These are phyloP conservation scores for Aspergillus brasiliensis DNA, from an alignment of 2,329 filamentous ascomycete genomes.

Conservation along the genomic window DNA sequence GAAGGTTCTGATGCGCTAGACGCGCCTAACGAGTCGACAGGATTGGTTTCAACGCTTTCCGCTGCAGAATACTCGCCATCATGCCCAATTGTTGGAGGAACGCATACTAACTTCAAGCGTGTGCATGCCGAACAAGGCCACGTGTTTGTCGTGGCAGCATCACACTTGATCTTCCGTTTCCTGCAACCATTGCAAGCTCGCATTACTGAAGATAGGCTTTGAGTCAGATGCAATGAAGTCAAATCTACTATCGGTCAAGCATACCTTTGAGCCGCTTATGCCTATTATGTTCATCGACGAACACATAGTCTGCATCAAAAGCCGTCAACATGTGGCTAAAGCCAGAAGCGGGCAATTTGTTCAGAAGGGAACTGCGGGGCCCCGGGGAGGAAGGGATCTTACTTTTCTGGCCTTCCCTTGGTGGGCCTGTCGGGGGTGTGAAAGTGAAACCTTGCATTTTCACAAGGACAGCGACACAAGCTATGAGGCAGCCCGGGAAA, in stretches of 20 bases:
- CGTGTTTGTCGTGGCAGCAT: conserved; percentile 93
- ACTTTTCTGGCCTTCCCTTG: conserved; percentile 83
- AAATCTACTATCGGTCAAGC: conserved; percentile 18
- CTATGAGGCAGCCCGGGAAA: conserved; percentile 21
- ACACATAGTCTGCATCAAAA: conserved; percentile 81
- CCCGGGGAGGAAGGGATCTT: conserved; percentile 41
- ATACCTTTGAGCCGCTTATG: conserved; percentile 94
- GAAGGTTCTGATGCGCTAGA: conserved; percentile 50
- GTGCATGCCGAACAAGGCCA: conserved; percentile 97
- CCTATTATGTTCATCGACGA: conserved; percentile 97
- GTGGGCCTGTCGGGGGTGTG: conserved; percentile 64
- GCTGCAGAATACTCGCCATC: conserved; percentile 56
- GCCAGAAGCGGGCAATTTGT: too few relatives aligned
- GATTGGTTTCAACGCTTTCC: conserved; percentile 30
- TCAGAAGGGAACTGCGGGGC: too few relatives aligned
- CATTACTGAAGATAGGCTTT: conserved; percentile 68
- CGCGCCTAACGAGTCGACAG: conserved; percentile 22
- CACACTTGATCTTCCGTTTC: conserved; percentile 95
- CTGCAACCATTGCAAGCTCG: conserved; percentile 94
- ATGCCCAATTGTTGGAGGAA: conserved; percentile 80
- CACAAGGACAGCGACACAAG: conserved; percentile 48
- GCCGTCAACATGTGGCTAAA: neutral
- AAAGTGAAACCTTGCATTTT: conserved; percentile 74
- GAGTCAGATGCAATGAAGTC: conserved; percentile 8
- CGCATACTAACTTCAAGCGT: conserved; percentile 87